Conservation (phyloP, 1,284 basidiomycete species). For the Ganoderma leucocontextum region DNA sequence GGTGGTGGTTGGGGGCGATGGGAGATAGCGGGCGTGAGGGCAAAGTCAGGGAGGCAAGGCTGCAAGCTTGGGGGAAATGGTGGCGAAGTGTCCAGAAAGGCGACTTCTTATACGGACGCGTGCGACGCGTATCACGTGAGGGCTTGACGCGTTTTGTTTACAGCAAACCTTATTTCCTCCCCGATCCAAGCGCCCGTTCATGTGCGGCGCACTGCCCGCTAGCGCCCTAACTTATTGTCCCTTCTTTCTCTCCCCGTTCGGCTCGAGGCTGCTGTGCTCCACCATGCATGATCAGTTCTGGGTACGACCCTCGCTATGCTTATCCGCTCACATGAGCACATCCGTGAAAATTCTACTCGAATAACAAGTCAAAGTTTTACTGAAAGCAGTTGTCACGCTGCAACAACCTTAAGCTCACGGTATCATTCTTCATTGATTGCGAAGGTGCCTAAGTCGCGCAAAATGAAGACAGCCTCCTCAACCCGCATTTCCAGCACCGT, state of each 20-base stretch:
- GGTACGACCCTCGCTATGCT: neutral
- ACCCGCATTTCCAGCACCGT: slow-evolving; percentile 81
- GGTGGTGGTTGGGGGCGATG: slow-evolving; percentile 5
- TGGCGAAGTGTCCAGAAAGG: slow-evolving; percentile 18
- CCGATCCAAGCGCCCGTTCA: slow-evolving; percentile 17
- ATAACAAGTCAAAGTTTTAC: neutral
- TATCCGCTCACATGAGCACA: neutral
- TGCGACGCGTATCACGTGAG: slow-evolving; percentile 48
- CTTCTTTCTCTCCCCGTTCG: neutral
- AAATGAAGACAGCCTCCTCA: slow-evolving; percentile 85
- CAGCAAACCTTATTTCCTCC: slow-evolving; percentile 44
- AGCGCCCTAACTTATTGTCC: slow-evolving; percentile 16
- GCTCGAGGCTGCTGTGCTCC: too few relatives aligned
- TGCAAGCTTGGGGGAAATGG: slow-evolving; percentile 32
- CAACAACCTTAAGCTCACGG: neutral
- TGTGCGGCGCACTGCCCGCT: slow-evolving; percentile 3
- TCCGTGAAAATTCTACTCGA: neutral
- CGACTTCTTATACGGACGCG: slow-evolving; percentile 40
- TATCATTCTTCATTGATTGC: slow-evolving; percentile 38
- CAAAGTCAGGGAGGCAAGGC: slow-evolving; percentile 32
- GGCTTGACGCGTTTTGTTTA: slow-evolving; percentile 45
- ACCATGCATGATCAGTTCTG: too few relatives aligned
- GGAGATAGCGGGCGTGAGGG: slow-evolving; percentile 24
- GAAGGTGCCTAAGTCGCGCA: slow-evolving; percentile 71
- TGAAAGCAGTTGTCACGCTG: neutral